These are phyloP conservation scores for Penicillium canescens DNA, from an alignment of 495 filamentous ascomycete genomes.

Conservation along the genomic window DNA sequence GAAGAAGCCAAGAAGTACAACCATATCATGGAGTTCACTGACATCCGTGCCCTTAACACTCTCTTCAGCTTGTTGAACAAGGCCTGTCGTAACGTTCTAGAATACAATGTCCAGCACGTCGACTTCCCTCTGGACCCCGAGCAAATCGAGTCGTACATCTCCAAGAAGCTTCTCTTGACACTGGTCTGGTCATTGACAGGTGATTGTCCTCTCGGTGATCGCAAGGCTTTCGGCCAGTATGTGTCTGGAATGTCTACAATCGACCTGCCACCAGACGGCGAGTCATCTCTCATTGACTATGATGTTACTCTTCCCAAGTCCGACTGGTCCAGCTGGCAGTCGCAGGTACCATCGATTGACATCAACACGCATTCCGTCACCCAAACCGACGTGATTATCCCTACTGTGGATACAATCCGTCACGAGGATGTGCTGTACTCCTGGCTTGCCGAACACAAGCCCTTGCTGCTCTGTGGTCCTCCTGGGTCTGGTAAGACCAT, in stretches of 20 bases:
- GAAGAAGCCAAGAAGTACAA: conserved; percentile 72
- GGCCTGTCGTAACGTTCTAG: conserved; percentile 83
- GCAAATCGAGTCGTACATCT: conserved; percentile 82
- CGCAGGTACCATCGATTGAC: conserved; percentile 88
- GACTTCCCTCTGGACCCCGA: conserved; percentile 92
- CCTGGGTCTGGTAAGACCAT: conserved; percentile 99
- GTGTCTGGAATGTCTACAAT: conserved; percentile 78
- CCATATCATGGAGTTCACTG: conserved; percentile 98
- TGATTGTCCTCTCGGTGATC: conserved; percentile 86
- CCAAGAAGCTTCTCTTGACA: conserved; percentile 89
- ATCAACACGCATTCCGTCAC: conserved; percentile 97
- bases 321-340: conserved; percentile 91
- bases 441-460: conserved; percentile 98
- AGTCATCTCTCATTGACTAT: conserved; percentile 89
- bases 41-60: conserved; percentile 85
- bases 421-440: conserved; percentile 98
- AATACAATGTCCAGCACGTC: conserved; percentile 90
- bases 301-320: conserved; percentile 83
- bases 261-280: conserved; percentile 72
- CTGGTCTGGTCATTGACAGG: conserved; percentile 93
- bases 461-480: conserved; percentile 91
- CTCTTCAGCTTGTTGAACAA: conserved; percentile 95
- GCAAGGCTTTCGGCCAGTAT: conserved; percentile 84
- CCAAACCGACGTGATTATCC: conserved; percentile 96
- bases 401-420: conserved; percentile 92